Conservation (phyloP, 768 basidiomycete genomes). For the Exidia glandulosa region DNA sequence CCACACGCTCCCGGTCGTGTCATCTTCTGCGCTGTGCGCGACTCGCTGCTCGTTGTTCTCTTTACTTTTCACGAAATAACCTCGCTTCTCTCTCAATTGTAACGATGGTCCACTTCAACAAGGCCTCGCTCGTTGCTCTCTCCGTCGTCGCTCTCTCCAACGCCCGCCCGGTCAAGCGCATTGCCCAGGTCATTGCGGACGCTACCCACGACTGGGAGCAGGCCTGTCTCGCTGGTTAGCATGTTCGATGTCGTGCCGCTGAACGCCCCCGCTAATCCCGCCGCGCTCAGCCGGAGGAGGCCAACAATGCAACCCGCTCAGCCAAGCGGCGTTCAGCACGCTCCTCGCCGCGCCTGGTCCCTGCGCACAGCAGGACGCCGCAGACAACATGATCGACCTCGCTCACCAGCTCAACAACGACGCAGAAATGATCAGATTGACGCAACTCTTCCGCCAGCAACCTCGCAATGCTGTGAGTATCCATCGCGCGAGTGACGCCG, state of each 20-base stretch:
- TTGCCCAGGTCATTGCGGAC: slow-evolving; percentile 36
- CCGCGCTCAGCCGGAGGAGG: slow-evolving; percentile 47
- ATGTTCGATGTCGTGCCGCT: neutral
- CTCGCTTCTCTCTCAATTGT: neutral
- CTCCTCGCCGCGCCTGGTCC: slow-evolving; percentile 46
- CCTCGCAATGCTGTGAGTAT: slow-evolving; percentile 39
- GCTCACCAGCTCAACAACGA: slow-evolving; percentile 34
- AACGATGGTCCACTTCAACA: neutral
- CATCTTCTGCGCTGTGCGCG: neutral
- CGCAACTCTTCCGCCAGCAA: slow-evolving; percentile 48
- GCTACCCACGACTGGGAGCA: slow-evolving; percentile 39
- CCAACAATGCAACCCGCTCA: slow-evolving; percentile 43
- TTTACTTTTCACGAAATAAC: neutral
- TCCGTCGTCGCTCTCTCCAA: neutral
- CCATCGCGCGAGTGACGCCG: neutral
- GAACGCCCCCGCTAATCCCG: neutral
- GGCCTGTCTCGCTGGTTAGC: slow-evolving; percentile 34
- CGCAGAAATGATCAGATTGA: slow-evolving; percentile 35
- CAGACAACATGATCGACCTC: slow-evolving; percentile 41
- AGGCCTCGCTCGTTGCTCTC: neutral
- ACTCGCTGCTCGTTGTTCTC: neutral
- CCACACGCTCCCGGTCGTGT: neutral
- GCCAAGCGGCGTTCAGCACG: slow-evolving; percentile 43
- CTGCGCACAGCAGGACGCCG: slow-evolving; percentile 42
- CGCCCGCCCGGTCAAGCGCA: slow-evolving; percentile 25